These are phyloP conservation scores for Alternaria hordeiaustralica DNA, from an alignment of 2,329 filamentous ascomycete species.

Conservation along the genomic window DNA sequence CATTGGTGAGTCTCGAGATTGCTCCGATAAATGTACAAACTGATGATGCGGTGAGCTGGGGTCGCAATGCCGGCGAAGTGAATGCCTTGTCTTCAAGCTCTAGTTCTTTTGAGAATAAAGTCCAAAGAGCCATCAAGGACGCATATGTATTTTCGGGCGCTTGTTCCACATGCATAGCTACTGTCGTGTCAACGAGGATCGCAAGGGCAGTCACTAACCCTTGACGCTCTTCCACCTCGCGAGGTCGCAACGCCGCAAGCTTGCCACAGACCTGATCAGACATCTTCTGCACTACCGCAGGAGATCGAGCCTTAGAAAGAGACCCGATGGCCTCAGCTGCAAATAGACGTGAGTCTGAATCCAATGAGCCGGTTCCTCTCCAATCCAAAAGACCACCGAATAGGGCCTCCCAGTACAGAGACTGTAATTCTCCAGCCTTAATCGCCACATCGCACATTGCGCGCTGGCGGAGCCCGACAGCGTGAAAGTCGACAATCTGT, in stretches of 20 bases:
- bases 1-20: slow-evolving; percentile 27
- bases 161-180: not conserved
- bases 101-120: slow-evolving; percentile 38
- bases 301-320: slow-evolving; percentile 53
- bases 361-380: slow-evolving; percentile 85
- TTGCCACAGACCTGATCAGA: slow-evolving; percentile 52
- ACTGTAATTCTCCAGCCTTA: slow-evolving; percentile 69
- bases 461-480: slow-evolving; percentile 83
- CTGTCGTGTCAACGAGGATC: slow-evolving; percentile 23
- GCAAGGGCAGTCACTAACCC: slow-evolving; percentile 67
- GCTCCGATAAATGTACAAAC: slow-evolving; percentile 61
- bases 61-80: slow-evolving; percentile 58
- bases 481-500: slow-evolving; percentile 90
- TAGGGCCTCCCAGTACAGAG: slow-evolving; percentile 70
- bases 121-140: slow-evolving; percentile 39
- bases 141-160: not conserved
- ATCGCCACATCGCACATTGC: slow-evolving; percentile 80
- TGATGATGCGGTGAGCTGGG: slow-evolving; percentile 70
- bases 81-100: slow-evolving; percentile 49
- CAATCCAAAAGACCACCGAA: slow-evolving; percentile 77
- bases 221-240: slow-evolving; percentile 74
- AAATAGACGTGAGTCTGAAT: slow-evolving; percentile 73
- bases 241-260: slow-evolving; percentile 56
- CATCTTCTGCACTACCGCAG: slow-evolving; percentile 48
- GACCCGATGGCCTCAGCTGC: slow-evolving; percentile 73